These are phyloP conservation scores for Naegleria fowleri DNA, from an alignment of 208 protist species.

Conservation along the genomic window DNA sequence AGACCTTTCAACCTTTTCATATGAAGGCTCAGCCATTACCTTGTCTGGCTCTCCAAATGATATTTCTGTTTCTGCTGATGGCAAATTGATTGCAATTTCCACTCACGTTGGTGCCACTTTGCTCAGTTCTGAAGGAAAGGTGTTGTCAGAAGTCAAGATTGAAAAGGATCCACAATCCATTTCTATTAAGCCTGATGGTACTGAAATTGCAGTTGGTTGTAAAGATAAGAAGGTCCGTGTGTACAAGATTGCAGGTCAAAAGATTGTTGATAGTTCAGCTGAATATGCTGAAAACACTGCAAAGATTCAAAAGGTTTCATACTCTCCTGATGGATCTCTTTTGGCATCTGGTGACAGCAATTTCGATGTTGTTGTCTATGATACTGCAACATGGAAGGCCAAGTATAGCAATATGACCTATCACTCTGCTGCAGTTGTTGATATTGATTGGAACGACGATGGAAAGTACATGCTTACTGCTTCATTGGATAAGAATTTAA, in stretches of 20 bases:
- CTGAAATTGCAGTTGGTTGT: neutral
- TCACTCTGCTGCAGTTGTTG: neutral
- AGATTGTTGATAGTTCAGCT: neutral
- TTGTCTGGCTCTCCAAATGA: neutral
- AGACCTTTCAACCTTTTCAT: neutral
- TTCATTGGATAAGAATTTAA: neutral
- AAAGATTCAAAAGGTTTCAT: neutral
- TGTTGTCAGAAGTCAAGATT: neutral
- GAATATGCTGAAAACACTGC: neutral
- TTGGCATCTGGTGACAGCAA: neutral
- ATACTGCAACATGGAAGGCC: neutral
- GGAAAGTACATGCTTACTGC: neutral
- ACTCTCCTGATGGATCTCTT: neutral
- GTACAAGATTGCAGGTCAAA: neutral
- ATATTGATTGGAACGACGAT: neutral
- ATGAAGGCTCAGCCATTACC: neutral
- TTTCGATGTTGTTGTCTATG: neutral
- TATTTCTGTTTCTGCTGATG: neutral
- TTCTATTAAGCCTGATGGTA: neutral
- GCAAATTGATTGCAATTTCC: neutral
- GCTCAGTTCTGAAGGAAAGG: neutral
- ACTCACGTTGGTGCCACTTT: neutral
- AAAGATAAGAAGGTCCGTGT: neutral
- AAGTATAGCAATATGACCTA: neutral
- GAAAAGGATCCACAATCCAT: neutral